A percentile compares a stretch with the other conserved stretches of the same genome.
Conservation (phyloP, 2,329 filamentous ascomycete species). For the Aspergillus ochraceoroseus region DNA sequence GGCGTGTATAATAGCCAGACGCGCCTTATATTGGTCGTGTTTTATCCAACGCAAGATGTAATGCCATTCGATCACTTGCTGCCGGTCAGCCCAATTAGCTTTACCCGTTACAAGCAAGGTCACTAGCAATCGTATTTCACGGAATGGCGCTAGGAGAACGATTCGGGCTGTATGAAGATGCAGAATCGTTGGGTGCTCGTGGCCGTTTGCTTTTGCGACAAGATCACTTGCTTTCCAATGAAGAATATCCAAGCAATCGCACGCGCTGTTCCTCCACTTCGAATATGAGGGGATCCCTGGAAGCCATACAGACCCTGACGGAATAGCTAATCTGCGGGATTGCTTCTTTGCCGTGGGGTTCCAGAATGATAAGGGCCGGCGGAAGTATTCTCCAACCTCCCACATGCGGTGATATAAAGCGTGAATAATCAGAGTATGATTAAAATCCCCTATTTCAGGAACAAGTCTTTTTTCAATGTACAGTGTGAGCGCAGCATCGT, state of each 20-base stretch:
- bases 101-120: slow-evolving; percentile 33
- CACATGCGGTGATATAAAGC: slow-evolving; percentile 49
- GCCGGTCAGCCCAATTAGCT: slow-evolving; percentile 29
- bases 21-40: slow-evolving; percentile 53
- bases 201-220: slow-evolving; percentile 47
- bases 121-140: slow-evolving; percentile 45
- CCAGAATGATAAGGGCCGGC: slow-evolving; percentile 46
- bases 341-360: slow-evolving; percentile 43
- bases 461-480: slow-evolving; percentile 49
- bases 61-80: slow-evolving; percentile 34
- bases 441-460: slow-evolving; percentile 46
- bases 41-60: slow-evolving; percentile 48
- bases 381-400: slow-evolving; percentile 47
- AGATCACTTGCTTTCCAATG: slow-evolving; percentile 56
- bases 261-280: slow-evolving; percentile 45
- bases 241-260: slow-evolving; percentile 50
- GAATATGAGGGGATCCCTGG: slow-evolving; percentile 47
- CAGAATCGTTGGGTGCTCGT: slow-evolving; percentile 53
- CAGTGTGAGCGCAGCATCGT: slow-evolving; percentile 43
- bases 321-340: slow-evolving; percentile 33
- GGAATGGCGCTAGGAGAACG: slow-evolving; percentile 49
- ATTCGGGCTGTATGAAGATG: slow-evolving; percentile 54
- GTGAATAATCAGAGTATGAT: slow-evolving; percentile 48
- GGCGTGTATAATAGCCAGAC: slow-evolving; percentile 53
- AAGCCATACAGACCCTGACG: slow-evolving; percentile 42